These are phyloP conservation scores for Mycothermus thermophilus DNA, from an alignment of 495 filamentous ascomycete species.

Conservation along the genomic window DNA sequence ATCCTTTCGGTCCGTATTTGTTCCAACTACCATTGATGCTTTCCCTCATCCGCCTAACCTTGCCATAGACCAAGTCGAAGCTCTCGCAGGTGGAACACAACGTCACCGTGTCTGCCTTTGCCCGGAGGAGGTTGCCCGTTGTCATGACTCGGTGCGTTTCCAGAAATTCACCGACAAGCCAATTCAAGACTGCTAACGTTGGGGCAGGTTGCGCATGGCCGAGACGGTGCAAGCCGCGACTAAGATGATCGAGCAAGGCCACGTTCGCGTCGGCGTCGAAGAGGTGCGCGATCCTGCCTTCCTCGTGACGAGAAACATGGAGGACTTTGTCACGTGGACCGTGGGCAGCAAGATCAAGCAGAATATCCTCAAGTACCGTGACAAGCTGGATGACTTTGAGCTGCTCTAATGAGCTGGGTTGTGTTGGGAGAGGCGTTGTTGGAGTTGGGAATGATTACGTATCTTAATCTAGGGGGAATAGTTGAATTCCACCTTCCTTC, in stretches of 20 bases:
- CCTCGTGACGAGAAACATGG: slow-evolving; percentile 67
- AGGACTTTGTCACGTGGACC: slow-evolving; percentile 96
- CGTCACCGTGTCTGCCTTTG: slow-evolving; percentile 74
- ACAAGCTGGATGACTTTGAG: slow-evolving; percentile 95
- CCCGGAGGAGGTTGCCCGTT: slow-evolving; percentile 64
- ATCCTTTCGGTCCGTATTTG: slow-evolving; percentile 38
- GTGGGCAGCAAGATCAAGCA: slow-evolving; percentile 94
- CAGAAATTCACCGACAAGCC: no score
- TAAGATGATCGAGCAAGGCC: slow-evolving; percentile 87
- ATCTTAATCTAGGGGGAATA: no score
- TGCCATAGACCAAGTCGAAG: slow-evolving; percentile 44
- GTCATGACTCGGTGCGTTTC: slow-evolving; percentile 42
- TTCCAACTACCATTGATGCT: no score
- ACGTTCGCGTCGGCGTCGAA: slow-evolving; percentile 85
- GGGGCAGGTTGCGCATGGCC: slow-evolving; percentile 58
- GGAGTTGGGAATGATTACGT: no score
- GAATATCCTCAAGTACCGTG: slow-evolving; percentile 82
- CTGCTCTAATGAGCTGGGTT: no score
- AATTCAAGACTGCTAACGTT: not conserved
- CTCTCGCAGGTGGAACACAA: slow-evolving; percentile 75
- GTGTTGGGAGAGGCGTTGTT: no score
- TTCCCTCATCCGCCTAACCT: not conserved
- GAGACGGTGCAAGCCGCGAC: slow-evolving; percentile 71
- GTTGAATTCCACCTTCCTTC: no score
- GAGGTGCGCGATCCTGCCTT: slow-evolving; percentile 77